Evolutionary conservation across 2,329 filamentous ascomycete species (phyloP), one percentile per base, ranked within the genome.

Genomic region (Fusarium heterosporum): DNA sequence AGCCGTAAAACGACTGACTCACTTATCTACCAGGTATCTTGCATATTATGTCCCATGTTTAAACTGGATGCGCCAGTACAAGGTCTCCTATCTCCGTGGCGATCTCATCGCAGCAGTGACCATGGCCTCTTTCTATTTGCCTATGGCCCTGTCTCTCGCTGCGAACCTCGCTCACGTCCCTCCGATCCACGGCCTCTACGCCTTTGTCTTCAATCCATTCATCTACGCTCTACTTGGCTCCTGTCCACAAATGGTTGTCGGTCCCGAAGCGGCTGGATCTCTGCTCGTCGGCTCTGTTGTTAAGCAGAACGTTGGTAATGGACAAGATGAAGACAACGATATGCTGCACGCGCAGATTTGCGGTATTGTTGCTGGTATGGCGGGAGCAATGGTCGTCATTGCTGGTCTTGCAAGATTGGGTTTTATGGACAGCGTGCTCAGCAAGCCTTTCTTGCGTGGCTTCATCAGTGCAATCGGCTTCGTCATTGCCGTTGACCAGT

Each of bases 381-480:
- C 95, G 1, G 96, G 95, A 6, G 89, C 90, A 3, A 93, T 94
- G 70, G 95, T 98, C 42, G 85, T 98, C n/a, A 83, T 93, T 47
- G 93, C 94, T 14, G 96, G 96, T 1, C 76, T 97, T 26, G 91
- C 92, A 25, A 87, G 96, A 14, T 82, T 99, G 5, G 96, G 96
- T 0, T 99, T 98, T 73, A 79, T 99, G 63, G 96, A 99, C 75
- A 97, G 93, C 73, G 94, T 99, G 12, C 84, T 99, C 34, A 97
- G 94, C 70, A 87, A 93, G 32, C 96, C 96, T 1, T 98, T 99
- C 72, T 80, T 98, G 55, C 86, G 96, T 61, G 96, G 96, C 1
- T 99, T 99, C 80, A 97, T 99, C 79, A 97, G 93, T 57, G 96
- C 96, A 49, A 96, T 99, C 75, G 96, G 96, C 47, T 92, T 97